Base-by-base conservation (phyloP, 129 eudicot species). In the Flaveria linearis region DNA sequence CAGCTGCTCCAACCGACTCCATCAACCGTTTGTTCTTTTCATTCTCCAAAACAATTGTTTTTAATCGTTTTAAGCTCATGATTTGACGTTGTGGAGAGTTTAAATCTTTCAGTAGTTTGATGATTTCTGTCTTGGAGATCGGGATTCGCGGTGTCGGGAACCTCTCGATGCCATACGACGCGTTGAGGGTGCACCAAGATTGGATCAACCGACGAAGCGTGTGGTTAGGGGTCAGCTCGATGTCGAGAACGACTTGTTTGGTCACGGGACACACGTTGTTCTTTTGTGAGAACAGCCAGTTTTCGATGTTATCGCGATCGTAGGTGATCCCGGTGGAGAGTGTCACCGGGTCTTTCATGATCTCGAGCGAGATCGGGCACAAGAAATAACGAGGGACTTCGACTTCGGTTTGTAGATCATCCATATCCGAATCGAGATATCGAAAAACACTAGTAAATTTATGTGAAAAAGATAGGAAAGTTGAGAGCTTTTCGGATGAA, bases 271-370 rank as follows among this genome's bases (percentile, higher is more conserved):
- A 87, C 1, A 76, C 74, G 7, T 71, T 36, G 20, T 87, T 83
- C n/a, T 79, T 85, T 28, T 73, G 73, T 0, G 83, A 52, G 49
- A 82, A 89, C 30, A 89, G 4, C 96, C 96, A 89, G 76, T 78
- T 81, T 56, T 87, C 96, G 33, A 89, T 89, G 88, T 89, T 85
- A 17, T 85, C 85, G 22, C 96, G 89, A 39, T 89, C 96, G 25
- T 87, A 87, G 3, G 96, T 89, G 53, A 89, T 89, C 1, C 96
- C 96, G 1, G 96, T 89, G 28, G 88, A 57, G 36, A 89, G 76
- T 2, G 83, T 89, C 1, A 89, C 91, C 1, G 96, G 96, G 63
- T 89, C 96, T 79, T 85, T 89, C 96, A 89, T 89, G 74, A 89
- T 85, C 64, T 87, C 91, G n/a, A 89, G 78, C 3, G 96, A 85